These are phyloP conservation scores for Terana coerulea DNA, from an alignment of 768 basidiomycete species.

Conservation along the genomic window DNA sequence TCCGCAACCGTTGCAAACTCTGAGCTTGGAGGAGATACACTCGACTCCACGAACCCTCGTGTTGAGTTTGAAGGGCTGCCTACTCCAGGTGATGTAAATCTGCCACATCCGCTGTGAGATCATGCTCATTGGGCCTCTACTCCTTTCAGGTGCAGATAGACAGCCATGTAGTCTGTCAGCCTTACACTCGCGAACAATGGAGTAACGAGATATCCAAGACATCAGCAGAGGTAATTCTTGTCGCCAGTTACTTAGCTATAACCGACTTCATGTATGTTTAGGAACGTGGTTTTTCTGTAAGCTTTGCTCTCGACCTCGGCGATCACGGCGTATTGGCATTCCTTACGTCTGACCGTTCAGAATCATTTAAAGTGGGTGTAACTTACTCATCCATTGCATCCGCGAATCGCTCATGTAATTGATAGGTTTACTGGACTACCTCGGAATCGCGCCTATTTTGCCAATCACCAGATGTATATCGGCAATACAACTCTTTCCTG, in stretches of 20 bases:
- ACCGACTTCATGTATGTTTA: background rate
- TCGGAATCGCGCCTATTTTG: background rate
- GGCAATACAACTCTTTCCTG: conserved; percentile 1
- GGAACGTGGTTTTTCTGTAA: conserved; percentile 1
- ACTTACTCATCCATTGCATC: background rate
- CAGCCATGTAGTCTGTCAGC: background rate
- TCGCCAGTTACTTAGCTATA: background rate
- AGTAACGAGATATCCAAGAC: background rate
- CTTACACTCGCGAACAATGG: background rate
- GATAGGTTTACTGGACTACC: conserved; percentile 2
- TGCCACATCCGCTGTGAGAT: background rate
- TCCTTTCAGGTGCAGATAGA: background rate
- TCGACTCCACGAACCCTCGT: background rate
- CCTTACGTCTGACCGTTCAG: background rate
- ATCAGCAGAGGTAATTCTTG: background rate
- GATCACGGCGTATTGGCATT: conserved; percentile 3
- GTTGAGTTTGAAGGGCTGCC: background rate
- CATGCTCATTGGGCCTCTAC: background rate
- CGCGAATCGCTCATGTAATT: background rate
- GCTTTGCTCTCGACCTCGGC: conserved; percentile 5
- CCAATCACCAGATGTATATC: conserved; percentile 3
- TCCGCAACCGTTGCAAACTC: background rate
- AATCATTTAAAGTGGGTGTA: background rate
- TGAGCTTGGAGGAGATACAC: background rate
- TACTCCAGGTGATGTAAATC: background rate